Conservation (phyloP, 176 grass and related monocot genomes). For the Canna indica region DNA sequence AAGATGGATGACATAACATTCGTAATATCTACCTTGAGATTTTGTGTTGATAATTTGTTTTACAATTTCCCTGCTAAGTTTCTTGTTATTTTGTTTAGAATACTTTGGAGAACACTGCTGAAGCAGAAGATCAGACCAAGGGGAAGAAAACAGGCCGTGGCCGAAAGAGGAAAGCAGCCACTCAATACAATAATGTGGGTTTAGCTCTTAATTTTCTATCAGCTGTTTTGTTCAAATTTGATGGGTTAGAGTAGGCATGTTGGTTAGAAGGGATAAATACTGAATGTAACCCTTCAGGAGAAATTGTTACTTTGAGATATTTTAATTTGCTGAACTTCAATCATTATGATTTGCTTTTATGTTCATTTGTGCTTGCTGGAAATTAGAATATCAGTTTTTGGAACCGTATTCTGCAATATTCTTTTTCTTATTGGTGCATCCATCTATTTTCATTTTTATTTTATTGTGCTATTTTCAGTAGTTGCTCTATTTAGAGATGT, state of each 20-base stretch:
- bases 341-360: neutral
- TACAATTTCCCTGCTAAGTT: neutral
- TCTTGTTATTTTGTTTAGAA: constrained; percentile 27
- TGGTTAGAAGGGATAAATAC: neutral
- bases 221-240: neutral
- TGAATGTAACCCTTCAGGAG: neutral
- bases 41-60: neutral
- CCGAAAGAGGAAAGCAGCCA: constrained; percentile 46
- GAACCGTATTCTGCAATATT: no score
- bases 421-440: neutral
- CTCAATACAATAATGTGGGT: constrained; percentile 80
- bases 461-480: neutral
- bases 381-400: no score
- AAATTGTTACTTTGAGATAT: neutral
- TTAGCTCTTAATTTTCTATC: neutral
- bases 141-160: constrained; percentile 47
- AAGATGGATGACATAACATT: constrained; percentile 85
- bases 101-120: constrained; percentile 28
- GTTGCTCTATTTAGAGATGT: neutral
- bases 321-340: neutral
- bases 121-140: constrained; percentile 32
- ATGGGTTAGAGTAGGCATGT: neutral
- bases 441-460: no score
- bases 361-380: neutral
- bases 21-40: constrained; percentile 23